Conservation (phyloP, 1,284 basidiomycete genomes). For the Leccinum solheimii region DNA sequence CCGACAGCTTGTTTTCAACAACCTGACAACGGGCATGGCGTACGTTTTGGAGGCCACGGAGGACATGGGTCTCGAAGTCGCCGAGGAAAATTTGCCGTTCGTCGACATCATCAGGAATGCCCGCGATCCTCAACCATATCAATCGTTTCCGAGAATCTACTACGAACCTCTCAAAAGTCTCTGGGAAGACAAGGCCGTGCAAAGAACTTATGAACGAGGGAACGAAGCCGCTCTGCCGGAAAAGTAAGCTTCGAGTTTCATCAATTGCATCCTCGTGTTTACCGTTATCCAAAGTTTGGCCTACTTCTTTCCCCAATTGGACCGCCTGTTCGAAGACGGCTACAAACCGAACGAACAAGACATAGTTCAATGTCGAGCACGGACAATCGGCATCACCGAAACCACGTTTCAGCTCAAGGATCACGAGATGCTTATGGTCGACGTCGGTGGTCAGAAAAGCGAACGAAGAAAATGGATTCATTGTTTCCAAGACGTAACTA, state of each 20-base stretch:
- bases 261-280: not conserved
- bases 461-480: conserved; percentile 90
- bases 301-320: conserved; percentile 79
- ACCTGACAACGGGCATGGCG: conserved; percentile 83
- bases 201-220: conserved; percentile 70
- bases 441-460: conserved; percentile 89
- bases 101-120: conserved; percentile 69
- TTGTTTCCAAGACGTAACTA: conserved; percentile 84
- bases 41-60: conserved; percentile 87
- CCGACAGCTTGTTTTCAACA: conserved; percentile 89
- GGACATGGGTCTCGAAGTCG: conserved; percentile 77
- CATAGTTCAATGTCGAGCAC: conserved; percentile 82
- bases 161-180: conserved; percentile 67
- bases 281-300: conserved; percentile 43
- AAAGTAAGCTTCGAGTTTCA: conserved; percentile 56
- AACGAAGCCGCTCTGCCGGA: conserved; percentile 90
- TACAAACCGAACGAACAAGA: conserved; percentile 82
- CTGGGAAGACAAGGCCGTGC: conserved; percentile 80
- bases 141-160: conserved; percentile 71
- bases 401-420: conserved; percentile 78
- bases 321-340: conserved; percentile 71
- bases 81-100: conserved; percentile 54
- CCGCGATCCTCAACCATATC: conserved; percentile 73
- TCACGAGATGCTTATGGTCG: conserved; percentile 84
- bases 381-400: conserved; percentile 94